These are phyloP conservation scores for Serendipita sp. DNA, from an alignment of 768 basidiomycete genomes.

Conservation along the genomic window DNA sequence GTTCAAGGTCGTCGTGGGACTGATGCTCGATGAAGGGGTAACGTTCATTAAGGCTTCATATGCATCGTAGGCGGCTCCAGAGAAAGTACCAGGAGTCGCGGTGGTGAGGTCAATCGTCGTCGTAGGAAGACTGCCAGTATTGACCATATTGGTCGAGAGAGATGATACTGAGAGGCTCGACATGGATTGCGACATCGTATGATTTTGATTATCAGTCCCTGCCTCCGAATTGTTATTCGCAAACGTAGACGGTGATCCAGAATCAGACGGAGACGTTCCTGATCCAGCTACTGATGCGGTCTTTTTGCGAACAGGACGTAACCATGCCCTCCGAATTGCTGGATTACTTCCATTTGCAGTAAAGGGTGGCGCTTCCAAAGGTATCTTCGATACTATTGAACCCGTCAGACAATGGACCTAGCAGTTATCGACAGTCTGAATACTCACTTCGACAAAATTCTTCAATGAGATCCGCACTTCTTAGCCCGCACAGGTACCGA, in stretches of 20 bases:
- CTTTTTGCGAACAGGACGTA: slow-evolving; percentile 75
- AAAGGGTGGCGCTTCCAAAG: slow-evolving; percentile 49
- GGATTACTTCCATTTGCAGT: slow-evolving; percentile 29
- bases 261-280: neutral
- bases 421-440: slow-evolving; percentile 14
- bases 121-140: neutral
- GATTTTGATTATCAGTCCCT: neutral
- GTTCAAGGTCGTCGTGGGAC: neutral
- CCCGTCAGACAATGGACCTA: slow-evolving; percentile 7
- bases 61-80: neutral
- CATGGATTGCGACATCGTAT: neutral
- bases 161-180: neutral
- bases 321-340: slow-evolving; percentile 62
- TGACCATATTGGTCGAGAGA: neutral
- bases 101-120: neutral
- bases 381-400: slow-evolving; percentile 59
- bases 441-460: slow-evolving; percentile 74
- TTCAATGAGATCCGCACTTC: slow-evolving; percentile 85
- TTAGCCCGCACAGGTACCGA: slow-evolving; percentile 77
- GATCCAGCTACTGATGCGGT: slow-evolving; percentile 20
- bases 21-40: neutral
- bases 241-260: slow-evolving; percentile 1
- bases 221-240: neutral
- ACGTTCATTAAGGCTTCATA: neutral
- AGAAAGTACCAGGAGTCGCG: neutral